Percentiles rank a stretch among this genome's conserved stretches.
phyloP scores from a whole-genome alignment of 1,284 basidiomycete species.

The Cerioporus squamosus region DNA sequence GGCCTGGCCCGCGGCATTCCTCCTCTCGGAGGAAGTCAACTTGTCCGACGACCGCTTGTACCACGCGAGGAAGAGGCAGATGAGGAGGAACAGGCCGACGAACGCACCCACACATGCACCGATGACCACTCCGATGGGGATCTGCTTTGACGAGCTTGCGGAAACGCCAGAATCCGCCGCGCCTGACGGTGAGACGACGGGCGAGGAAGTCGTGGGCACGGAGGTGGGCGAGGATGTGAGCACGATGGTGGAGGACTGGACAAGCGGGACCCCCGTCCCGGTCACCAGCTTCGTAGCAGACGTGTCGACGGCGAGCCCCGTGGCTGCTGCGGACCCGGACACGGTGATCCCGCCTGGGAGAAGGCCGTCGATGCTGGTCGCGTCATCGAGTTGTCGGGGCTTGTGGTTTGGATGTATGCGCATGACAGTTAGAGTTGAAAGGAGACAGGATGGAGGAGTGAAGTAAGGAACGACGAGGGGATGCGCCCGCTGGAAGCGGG shows the following conservation, averaged over 20 bases:
- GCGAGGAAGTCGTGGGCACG: conserved; percentile 9
- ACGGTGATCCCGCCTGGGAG: conserved; percentile 1
- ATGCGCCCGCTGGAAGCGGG: conserved; percentile 28
- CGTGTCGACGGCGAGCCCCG: conserved; percentile 23
- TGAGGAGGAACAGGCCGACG: conserved; percentile 30
- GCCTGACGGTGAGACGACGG: background rate
- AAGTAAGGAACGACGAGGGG: conserved; percentile 36
- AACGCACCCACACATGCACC: conserved; percentile 40
- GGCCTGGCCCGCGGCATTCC: conserved; percentile 25
- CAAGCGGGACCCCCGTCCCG: conserved; percentile 15
- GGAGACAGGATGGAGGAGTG: conserved; percentile 17
- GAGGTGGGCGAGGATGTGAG: conserved; percentile 13
- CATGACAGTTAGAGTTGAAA: conserved; percentile 24
- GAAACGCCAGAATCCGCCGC: background rate
- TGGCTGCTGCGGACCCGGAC: background rate
- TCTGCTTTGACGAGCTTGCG: background rate
- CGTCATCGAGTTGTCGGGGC: conserved; percentile 11
- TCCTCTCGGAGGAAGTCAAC: conserved; percentile 17
- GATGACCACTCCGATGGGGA: conserved; percentile 37
- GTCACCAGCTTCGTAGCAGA: background rate
- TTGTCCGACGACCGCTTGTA: conserved; percentile 29
- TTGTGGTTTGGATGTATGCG: conserved; percentile 24
- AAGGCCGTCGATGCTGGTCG: conserved; percentile 11
- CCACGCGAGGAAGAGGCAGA: conserved; percentile 33
- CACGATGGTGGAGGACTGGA: conserved; percentile 12